Base-by-base conservation (phyloP, 441 rosid species). In the Metrosideros polymorpha region DNA sequence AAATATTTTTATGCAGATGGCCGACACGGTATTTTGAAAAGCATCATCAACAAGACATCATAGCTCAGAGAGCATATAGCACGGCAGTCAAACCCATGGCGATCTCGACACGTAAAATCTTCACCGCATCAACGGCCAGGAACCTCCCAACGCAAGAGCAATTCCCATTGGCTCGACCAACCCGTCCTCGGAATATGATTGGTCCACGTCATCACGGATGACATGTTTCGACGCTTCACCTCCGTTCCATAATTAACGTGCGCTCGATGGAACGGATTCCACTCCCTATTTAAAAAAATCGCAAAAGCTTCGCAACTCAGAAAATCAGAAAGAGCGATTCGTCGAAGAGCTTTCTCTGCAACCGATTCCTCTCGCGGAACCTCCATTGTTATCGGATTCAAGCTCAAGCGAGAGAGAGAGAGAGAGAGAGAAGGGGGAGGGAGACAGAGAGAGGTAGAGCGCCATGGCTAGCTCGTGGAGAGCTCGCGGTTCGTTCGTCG, bases 391-490 rank as follows among this genome's bases (percentile, higher is more conserved):
- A 27, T 15, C 32, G 42, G 59, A n/a, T 30, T 82, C 22, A 18
- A 51, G 25, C 63, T 55, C 7, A 18, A 25, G 53, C 39, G 85
- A 53, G 85, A 12, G 59, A 47, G n/a, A 51, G 30, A 30, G 59
- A 4, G 3, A 4, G 55, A 32, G 22, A 3, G 25, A 17, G 10
- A 6, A 14, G 12, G 49, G 2, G 12, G 49, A 6, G 3, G 14
- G 56, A 32, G 35, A 39, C n/a, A 14, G 55, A 66, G 83, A 4
- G 42, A 29, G 54, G 51, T 5, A 4, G 24, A 6, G 77, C 85
- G 79, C 61, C 88, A 87, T 87, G 88, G 88, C 88, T 84, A 52
- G 88, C 88, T 84, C 88, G 55, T 77, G 88, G 86, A 76, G 88
- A 84, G 88, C 84, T 87, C 84, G 88, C 47, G 84, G 88, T 59